These are phyloP conservation scores for Fusarium verrucosum DNA, from an alignment of 2,329 filamentous ascomycete genomes.

Conservation along the genomic window DNA sequence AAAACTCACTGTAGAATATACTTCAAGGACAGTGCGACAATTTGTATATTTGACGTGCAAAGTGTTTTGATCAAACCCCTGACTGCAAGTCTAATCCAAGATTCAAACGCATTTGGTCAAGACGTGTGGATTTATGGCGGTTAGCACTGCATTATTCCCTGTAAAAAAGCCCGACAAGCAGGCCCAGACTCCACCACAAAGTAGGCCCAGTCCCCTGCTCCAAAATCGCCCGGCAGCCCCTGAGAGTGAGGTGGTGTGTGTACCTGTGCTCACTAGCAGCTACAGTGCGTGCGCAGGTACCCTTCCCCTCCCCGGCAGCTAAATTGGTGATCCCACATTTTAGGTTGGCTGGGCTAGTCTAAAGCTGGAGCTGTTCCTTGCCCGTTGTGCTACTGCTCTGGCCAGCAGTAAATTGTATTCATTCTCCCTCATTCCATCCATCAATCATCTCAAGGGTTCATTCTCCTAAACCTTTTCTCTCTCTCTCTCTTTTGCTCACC, in stretches of 20 bases:
- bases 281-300: not conserved
- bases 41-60: constrained; percentile 17
- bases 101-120: not conserved
- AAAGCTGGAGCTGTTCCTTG: constrained; percentile 17
- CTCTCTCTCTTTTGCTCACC: not conserved
- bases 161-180: too few relatives aligned
- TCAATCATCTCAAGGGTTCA: constrained; percentile 20
- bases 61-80: constrained; percentile 26
- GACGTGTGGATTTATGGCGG: not conserved
- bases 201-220: constrained; percentile 27
- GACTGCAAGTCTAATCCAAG: constrained; percentile 15
- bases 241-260: too few relatives aligned
- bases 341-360: constrained; percentile 17
- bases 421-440: constrained; percentile 30
- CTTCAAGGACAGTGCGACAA: not conserved
- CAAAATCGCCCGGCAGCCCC: constrained; percentile 35
- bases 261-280: constrained; percentile 2
- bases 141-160: not conserved
- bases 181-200: constrained; percentile 17
- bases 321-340: constrained; percentile 40
- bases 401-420: too few relatives aligned
- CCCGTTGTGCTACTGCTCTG: not conserved
- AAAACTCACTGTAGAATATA: too few relatives aligned
- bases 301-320: constrained; percentile 30
- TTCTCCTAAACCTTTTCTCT: not conserved